A percentile compares a stretch with the other conserved stretches of the same genome.
These are phyloP conservation scores for Neurospora pannonica DNA, from an alignment of 495 filamentous ascomycete genomes.

Conservation along the genomic window DNA sequence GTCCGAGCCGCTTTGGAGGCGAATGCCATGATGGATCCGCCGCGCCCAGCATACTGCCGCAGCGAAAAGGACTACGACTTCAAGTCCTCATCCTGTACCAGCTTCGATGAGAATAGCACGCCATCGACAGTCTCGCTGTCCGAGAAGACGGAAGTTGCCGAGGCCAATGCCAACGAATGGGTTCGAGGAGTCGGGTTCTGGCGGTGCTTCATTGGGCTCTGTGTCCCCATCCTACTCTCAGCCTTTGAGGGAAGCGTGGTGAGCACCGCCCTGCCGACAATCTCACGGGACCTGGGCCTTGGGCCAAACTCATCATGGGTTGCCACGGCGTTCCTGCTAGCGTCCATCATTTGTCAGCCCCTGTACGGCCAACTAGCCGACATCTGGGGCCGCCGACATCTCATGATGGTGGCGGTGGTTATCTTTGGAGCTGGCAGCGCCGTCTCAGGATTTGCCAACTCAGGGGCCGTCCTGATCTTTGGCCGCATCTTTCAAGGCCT, in stretches of 20 bases:
- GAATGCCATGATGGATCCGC: not conserved
- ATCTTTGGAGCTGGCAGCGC: constrained; percentile 36
- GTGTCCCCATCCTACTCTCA: constrained; percentile 29
- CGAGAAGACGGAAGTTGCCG: constrained; percentile 2
- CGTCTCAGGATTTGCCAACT: constrained; percentile 27
- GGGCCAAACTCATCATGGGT: constrained; percentile 22
- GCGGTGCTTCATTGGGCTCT: constrained; percentile 30
- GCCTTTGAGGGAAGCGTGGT: constrained; percentile 44
- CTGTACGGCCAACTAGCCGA: constrained; percentile 36
- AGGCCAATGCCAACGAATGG: constrained; percentile 8
- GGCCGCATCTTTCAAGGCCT: constrained; percentile 72
- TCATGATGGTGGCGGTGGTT: constrained; percentile 32
- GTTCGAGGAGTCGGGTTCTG: constrained; percentile 25
- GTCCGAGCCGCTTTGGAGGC: not conserved
- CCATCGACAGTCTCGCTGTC: constrained; percentile 2
- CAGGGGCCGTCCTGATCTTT: constrained; percentile 52
- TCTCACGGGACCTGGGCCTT: constrained; percentile 22
- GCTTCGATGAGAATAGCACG: not conserved
- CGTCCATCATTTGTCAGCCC: constrained; percentile 25
- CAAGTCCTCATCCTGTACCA: not conserved
- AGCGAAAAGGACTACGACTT: not conserved
- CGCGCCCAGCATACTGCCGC: not conserved
- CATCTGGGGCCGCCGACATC: constrained; percentile 39
- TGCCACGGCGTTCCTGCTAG: constrained; percentile 18
- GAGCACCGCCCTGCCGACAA: constrained; percentile 38